Conservation (phyloP, 75 land plant species). For the Cunninghamia lanceolata region DNA sequence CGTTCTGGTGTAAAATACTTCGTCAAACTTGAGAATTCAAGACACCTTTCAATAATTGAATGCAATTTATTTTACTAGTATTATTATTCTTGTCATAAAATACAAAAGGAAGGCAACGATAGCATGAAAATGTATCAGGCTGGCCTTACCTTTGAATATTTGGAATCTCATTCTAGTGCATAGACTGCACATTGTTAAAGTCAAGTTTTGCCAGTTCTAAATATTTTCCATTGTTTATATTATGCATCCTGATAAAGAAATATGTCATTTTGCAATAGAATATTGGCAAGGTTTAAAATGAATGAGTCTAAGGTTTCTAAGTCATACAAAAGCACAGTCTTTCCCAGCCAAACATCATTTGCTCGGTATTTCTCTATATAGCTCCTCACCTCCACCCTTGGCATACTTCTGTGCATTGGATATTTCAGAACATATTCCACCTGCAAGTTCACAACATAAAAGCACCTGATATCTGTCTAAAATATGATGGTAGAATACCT, state of each 20-base stretch:
- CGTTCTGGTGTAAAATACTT: constrained; percentile 36
- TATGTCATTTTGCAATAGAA: not conserved
- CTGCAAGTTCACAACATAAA: constrained; percentile 6
- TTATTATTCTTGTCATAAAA: not conserved
- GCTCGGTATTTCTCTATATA: constrained; percentile 30
- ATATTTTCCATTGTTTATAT: constrained; percentile 30
- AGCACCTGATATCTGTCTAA: not conserved
- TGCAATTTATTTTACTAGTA: not conserved
- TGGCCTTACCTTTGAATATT: constrained; percentile 19
- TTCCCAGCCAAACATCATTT: constrained; percentile 41
- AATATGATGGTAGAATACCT: constrained; percentile 6
- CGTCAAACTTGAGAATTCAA: constrained; percentile 32
- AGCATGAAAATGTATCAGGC: not conserved
- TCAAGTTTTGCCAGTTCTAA: constrained; percentile 50
- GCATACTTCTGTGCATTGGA: constrained; percentile 27
- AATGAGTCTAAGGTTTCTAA: not conserved
- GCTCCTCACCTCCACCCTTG: constrained; percentile 28
- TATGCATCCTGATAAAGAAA: constrained; percentile 33
- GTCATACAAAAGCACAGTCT: constrained; percentile 27
- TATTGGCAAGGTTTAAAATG: not conserved
- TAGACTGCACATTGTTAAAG: constrained; percentile 37
- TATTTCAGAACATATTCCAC: constrained; percentile 21
- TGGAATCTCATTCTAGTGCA: constrained; percentile 33
- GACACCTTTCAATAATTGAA: constrained; percentile 44
- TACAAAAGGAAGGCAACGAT: not conserved